phyloP scores from a whole-genome alignment of 805 yeast species.

The Ogataea populi-albae region DNA sequence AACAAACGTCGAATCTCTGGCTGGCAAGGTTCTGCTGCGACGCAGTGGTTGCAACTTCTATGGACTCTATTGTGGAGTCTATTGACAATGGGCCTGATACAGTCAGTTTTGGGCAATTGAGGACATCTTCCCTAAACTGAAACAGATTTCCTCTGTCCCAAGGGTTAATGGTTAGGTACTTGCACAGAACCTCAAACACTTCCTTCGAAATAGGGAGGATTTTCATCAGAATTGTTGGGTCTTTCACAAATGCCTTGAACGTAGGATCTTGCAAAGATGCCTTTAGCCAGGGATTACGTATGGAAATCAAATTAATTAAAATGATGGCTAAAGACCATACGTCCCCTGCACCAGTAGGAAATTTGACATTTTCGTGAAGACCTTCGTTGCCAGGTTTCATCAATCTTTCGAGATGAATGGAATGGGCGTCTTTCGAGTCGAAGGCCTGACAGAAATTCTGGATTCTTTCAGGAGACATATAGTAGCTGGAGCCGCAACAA shows the following conservation, averaged over 20 bases:
- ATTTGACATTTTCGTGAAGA: slow-evolving; percentile 33
- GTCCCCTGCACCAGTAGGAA: slow-evolving; percentile 75
- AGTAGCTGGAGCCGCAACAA: slow-evolving; percentile 84
- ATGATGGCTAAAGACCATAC: slow-evolving; percentile 86
- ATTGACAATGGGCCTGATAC: slow-evolving; percentile 35
- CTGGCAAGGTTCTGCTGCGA: slow-evolving; percentile 17
- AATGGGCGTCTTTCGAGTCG: slow-evolving; percentile 31
- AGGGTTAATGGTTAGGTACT: slow-evolving; percentile 46
- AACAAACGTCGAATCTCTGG: slow-evolving; percentile 25
- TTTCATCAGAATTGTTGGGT: slow-evolving; percentile 52
- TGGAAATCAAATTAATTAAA: slow-evolving; percentile 73
- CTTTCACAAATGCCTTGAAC: slow-evolving; percentile 59
- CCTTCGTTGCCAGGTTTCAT: slow-evolving; percentile 21
- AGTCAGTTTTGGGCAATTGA: slow-evolving; percentile 28
- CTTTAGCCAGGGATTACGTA: slow-evolving; percentile 88
- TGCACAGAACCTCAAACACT: slow-evolving; percentile 48
- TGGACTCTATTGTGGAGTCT: slow-evolving; percentile 25
- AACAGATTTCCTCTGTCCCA: slow-evolving; percentile 43
- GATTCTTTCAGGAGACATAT: slow-evolving; percentile 87
- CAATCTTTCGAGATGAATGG: slow-evolving; percentile 29
- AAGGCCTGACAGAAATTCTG: slow-evolving; percentile 40
- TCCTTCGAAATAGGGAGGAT: slow-evolving; percentile 74
- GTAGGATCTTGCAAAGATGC: slow-evolving; percentile 67
- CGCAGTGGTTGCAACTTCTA: slow-evolving; percentile 28
- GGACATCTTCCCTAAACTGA: slow-evolving; percentile 39